Conservation (phyloP, 768 basidiomycete genomes). For the Termitomyces heimii region DNA sequence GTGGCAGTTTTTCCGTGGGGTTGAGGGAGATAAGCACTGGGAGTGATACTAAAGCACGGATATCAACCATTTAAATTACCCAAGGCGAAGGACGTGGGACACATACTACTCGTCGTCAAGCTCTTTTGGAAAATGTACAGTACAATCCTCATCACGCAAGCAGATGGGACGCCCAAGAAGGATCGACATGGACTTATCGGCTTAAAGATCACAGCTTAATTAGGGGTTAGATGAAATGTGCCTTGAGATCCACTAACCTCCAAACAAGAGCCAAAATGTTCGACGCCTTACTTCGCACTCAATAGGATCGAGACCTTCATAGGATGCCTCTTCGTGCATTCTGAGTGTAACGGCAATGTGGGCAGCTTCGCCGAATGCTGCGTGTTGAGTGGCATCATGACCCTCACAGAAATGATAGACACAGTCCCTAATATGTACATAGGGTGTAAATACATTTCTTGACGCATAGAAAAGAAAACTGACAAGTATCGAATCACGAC, state of each 20-base stretch:
- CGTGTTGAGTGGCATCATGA: conserved; percentile 82
- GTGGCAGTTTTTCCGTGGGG: conserved; percentile 84
- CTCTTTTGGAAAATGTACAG: conserved; percentile 82
- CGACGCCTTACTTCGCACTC: conserved; percentile 85
- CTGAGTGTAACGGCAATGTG: conserved; percentile 79
- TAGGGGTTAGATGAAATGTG: neutral
- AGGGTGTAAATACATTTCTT: neutral
- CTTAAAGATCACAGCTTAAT: conserved; percentile 28
- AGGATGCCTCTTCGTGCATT: conserved; percentile 83
- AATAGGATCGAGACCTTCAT: conserved; percentile 78
- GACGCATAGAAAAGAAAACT: conserved; percentile 22
- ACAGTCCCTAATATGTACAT: conserved; percentile 50
- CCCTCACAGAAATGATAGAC: conserved; percentile 88
- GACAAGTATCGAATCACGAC: conserved; percentile 89
- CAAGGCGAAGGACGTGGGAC: conserved; percentile 18
- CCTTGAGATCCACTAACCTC: conserved; percentile 43
- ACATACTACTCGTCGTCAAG: conserved; percentile 87
- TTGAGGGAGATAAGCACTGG: conserved; percentile 75
- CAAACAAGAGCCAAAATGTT: conserved; percentile 86
- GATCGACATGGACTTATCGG: conserved; percentile 88
- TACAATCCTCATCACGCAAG: conserved; percentile 87
- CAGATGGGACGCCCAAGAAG: conserved; percentile 80
- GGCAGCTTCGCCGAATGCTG: conserved; percentile 81
- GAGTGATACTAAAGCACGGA: conserved; percentile 58
- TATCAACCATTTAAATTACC: conserved; percentile 4